These are phyloP conservation scores for Zygoascus biomembranicola DNA, from an alignment of 805 yeast species.

Conservation along the genomic window DNA sequence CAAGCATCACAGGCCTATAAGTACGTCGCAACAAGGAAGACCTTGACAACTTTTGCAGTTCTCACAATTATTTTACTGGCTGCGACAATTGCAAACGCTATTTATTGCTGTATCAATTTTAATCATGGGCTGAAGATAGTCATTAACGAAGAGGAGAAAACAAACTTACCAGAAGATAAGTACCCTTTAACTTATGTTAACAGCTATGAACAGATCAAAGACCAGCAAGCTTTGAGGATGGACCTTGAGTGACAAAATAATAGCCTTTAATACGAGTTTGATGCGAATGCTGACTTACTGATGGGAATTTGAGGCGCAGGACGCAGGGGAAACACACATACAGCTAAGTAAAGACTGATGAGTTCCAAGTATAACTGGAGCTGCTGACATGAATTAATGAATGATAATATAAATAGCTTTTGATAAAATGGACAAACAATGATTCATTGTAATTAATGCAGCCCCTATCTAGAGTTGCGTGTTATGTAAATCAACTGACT, in stretches of 20 bases:
- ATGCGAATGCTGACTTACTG: too few species aligned
- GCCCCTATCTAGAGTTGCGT: too few species aligned
- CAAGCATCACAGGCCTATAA: conserved; percentile 33
- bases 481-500: too few species aligned
- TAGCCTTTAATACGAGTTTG: too few species aligned
- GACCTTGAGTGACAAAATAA: background rate
- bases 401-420: too few species aligned
- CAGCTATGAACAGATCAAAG: background rate
- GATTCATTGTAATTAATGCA: too few species aligned
- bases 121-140: conserved; percentile 22
- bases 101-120: conserved; percentile 25
- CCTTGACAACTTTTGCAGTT: conserved; percentile 38
- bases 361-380: too few species aligned
- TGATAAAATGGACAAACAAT: too few species aligned
- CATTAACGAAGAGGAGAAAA: conserved; percentile 1
- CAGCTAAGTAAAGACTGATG: too few species aligned
- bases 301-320: too few species aligned
- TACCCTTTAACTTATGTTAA: background rate
- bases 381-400: too few species aligned
- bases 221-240: background rate
- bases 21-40: conserved; percentile 36
- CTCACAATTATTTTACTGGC: conserved; percentile 34
- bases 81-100: conserved; percentile 27
- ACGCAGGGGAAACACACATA: too few species aligned
- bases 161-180: background rate